These are phyloP conservation scores for Willaertia magna DNA, from an alignment of 208 protist genomes.

Conservation along the genomic window DNA sequence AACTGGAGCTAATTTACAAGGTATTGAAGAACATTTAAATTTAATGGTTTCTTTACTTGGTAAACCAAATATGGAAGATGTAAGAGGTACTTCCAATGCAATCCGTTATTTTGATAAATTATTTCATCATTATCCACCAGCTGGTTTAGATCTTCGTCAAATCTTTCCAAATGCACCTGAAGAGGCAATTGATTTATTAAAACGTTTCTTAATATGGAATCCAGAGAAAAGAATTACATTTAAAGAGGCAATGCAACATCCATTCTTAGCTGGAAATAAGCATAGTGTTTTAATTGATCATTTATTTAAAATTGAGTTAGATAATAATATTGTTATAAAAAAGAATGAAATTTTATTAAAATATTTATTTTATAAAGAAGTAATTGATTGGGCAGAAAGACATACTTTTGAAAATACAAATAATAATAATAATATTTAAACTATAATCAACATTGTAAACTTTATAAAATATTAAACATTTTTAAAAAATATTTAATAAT, in stretches of 20 bases:
- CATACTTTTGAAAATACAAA: no score
- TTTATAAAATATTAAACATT: no score
- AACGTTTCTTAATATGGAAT: not conserved
- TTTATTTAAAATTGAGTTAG: not conserved
- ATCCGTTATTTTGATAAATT: not conserved
- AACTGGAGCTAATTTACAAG: not conserved
- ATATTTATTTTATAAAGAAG: not conserved
- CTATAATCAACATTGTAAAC: no score
- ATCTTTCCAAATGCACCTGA: not conserved
- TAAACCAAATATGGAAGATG: not conserved
- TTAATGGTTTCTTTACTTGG: not conserved
- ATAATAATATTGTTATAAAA: not conserved
- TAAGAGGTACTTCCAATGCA: not conserved
- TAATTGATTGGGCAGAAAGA: not conserved
- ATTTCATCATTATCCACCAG: not conserved
- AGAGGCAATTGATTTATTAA: not conserved
- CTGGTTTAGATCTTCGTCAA: not conserved
- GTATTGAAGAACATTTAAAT: not conserved
- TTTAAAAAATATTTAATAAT: no score
- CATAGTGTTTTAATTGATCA: not conserved
- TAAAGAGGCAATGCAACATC: not conserved
- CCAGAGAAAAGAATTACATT: not conserved
- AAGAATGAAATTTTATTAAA: not conserved
- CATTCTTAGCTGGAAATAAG: not conserved
- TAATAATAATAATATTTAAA: no score